Evolutionary conservation across 805 yeast species (phyloP).

Genomic region (Nematodospora valgi): DNA sequence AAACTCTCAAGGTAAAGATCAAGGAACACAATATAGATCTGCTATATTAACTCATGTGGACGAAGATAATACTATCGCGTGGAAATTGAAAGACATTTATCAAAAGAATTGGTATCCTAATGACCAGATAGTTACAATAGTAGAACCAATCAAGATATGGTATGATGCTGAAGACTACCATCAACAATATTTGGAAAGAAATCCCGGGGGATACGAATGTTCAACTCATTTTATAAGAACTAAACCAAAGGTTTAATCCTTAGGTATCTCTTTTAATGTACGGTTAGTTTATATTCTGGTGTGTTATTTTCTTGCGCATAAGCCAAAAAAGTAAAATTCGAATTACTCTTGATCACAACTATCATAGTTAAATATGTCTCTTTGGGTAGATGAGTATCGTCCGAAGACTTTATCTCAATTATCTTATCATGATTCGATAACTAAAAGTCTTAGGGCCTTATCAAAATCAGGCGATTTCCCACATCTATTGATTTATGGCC

Average conservation of each 20-base stretch:
- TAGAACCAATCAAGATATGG: slow-evolving; percentile 66
- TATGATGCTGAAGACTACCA: slow-evolving; percentile 97
- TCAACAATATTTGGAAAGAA: slow-evolving; percentile 73
- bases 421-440: slow-evolving; percentile 63
- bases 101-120: slow-evolving; percentile 77
- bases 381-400: slow-evolving; percentile 95
- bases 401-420: slow-evolving; percentile 66
- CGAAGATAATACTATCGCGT: slow-evolving; percentile 45
- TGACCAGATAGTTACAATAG: slow-evolving; percentile 62
- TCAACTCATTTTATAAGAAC: slow-evolving; percentile 83
- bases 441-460: slow-evolving; percentile 59
- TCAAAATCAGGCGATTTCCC: slow-evolving; percentile 82
- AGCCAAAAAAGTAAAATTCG: too few relatives aligned
- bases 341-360: too few relatives aligned
- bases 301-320: too few relatives aligned
- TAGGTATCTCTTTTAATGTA: neutral
- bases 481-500: slow-evolving; percentile 89
- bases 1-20: slow-evolving; percentile 83
- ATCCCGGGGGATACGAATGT: slow-evolving; percentile 87
- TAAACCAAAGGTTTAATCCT: slow-evolving; percentile 38
- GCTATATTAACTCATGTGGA: slow-evolving; percentile 68
- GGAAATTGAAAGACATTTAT: slow-evolving; percentile 45
- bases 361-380: slow-evolving; percentile 62
- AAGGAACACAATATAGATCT: slow-evolving; percentile 87
- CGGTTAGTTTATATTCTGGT: too few relatives aligned